Conservation (phyloP, 768 basidiomycete species). For the Leccinum longicurvipes region DNA sequence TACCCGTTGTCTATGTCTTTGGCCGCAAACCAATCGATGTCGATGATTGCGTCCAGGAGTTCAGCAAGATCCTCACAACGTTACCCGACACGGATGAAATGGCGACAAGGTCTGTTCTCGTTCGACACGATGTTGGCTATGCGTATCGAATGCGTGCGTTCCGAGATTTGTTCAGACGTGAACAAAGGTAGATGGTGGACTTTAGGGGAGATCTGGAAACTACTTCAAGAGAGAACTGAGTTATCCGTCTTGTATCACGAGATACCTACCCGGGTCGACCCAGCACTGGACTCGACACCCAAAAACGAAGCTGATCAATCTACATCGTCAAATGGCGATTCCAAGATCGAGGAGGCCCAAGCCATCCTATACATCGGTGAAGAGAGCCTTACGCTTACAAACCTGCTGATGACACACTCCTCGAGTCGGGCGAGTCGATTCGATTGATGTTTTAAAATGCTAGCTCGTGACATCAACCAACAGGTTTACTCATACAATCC, state of each 20-base stretch:
- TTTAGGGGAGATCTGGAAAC: conserved; percentile 18
- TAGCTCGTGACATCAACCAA: background rate
- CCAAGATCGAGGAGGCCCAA: background rate
- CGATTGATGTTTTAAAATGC: background rate
- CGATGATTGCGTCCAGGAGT: conserved; percentile 42
- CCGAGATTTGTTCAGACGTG: background rate
- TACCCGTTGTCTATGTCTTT: conserved; percentile 91
- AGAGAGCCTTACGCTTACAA: conserved; percentile 78
- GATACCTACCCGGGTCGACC: conserved; percentile 29
- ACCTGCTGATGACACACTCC: conserved; percentile 82
- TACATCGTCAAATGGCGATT: background rate
- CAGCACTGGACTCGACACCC: background rate
- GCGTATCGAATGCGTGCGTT: conserved; percentile 59
- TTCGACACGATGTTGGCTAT: conserved; percentile 79
- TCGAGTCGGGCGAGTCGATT: conserved; percentile 48
- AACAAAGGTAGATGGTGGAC: background rate
- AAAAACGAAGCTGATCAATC: background rate
- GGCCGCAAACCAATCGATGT: conserved; percentile 68
- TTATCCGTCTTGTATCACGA: conserved; percentile 37
- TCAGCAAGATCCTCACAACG: conserved; percentile 36
- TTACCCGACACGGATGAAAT: background rate
- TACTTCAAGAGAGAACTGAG: conserved; percentile 23
- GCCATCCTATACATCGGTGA: conserved; percentile 65
- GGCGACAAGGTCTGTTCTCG: conserved; percentile 37
- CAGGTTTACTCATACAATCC: conserved; percentile 84